These are phyloP conservation scores for Venustampulla echinocandica DNA, from an alignment of 495 filamentous ascomycete genomes.

Conservation along the genomic window DNA sequence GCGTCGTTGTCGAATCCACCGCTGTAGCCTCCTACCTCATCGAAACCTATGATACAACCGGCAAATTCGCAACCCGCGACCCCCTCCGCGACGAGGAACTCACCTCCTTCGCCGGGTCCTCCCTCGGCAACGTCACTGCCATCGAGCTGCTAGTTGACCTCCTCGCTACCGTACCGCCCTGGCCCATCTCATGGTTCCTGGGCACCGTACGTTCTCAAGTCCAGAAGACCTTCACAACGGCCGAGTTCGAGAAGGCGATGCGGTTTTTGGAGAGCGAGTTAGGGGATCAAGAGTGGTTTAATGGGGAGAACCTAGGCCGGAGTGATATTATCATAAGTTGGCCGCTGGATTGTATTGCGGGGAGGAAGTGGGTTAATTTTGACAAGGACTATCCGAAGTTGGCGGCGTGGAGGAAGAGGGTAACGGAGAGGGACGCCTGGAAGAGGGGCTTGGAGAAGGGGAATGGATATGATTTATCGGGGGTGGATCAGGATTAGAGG, in stretches of 20 bases:
- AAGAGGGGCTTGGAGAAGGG: conserved; percentile 20
- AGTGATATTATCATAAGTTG: conserved; percentile 18
- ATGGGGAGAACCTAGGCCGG: conserved; percentile 16
- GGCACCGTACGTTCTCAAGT: background rate
- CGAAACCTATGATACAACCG: conserved; percentile 14
- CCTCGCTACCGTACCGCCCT: conserved; percentile 8
- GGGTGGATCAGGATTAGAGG: background rate
- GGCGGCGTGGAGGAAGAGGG: conserved; percentile 15
- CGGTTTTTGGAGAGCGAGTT: conserved; percentile 12
- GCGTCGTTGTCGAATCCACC: conserved; percentile 11
- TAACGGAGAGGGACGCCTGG: conserved; percentile 13
- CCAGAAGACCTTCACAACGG: conserved; percentile 6
- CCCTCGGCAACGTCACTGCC: background rate
- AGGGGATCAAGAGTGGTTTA: conserved; percentile 16
- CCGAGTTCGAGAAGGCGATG: conserved; percentile 14
- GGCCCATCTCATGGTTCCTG: conserved; percentile 9
- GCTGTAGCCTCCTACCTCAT: conserved; percentile 17
- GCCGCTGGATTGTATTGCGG: conserved; percentile 9
- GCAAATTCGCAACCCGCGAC: conserved; percentile 5
- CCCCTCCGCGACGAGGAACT: conserved; percentile 16
- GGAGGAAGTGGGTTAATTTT: conserved; percentile 10
- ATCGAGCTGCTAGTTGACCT: conserved; percentile 12
- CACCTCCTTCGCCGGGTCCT: conserved; percentile 14
- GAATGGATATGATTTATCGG: conserved; percentile 15
- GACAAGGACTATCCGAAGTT: conserved; percentile 15